These are phyloP conservation scores for Kuraishia capsulata DNA, from an alignment of 805 yeast genomes.

Conservation along the genomic window DNA sequence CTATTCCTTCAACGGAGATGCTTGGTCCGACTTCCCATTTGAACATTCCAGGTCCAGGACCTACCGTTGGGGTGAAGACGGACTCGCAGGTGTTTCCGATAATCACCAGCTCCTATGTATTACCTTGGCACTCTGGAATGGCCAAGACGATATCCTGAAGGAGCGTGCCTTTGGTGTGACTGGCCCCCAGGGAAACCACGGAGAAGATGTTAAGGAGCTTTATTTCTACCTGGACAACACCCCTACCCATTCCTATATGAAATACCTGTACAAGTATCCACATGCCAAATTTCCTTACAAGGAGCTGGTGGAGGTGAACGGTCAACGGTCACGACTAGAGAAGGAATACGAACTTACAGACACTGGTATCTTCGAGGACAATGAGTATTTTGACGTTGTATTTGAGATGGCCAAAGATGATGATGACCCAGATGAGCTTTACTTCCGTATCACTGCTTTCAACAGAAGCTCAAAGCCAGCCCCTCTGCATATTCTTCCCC, in stretches of 20 bases:
- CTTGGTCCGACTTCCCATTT: slow-evolving; percentile 84
- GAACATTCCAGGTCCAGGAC: slow-evolving; percentile 75
- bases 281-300: slow-evolving; percentile 77
- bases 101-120: slow-evolving; percentile 69
- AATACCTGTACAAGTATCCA: slow-evolving; percentile 89
- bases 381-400: slow-evolving; percentile 77
- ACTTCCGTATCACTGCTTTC: slow-evolving; percentile 80
- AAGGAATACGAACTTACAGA: slow-evolving; percentile 78
- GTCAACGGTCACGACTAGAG: slow-evolving; percentile 54
- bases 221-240: slow-evolving; percentile 85
- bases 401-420: slow-evolving; percentile 86
- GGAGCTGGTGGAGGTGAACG: slow-evolving; percentile 59
- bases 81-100: slow-evolving; percentile 84
- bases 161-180: slow-evolving; percentile 85
- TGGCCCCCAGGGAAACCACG: slow-evolving; percentile 91
- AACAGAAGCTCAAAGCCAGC: slow-evolving; percentile 78
- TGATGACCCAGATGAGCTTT: slow-evolving; percentile 69
- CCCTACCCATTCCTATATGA: slow-evolving; percentile 89
- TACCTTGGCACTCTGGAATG: slow-evolving; percentile 89
- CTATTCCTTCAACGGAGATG: slow-evolving; percentile 78
- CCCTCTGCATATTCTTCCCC: slow-evolving; percentile 84
- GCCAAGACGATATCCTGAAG: slow-evolving; percentile 73
- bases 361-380: slow-evolving; percentile 62
- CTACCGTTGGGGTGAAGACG: slow-evolving; percentile 95
- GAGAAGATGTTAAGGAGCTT: slow-evolving; percentile 87